A percentile compares a stretch with the other conserved stretches of the same genome.
Conservation (phyloP, 495 filamentous ascomycete species). For the Talaromyces thailandensis region DNA sequence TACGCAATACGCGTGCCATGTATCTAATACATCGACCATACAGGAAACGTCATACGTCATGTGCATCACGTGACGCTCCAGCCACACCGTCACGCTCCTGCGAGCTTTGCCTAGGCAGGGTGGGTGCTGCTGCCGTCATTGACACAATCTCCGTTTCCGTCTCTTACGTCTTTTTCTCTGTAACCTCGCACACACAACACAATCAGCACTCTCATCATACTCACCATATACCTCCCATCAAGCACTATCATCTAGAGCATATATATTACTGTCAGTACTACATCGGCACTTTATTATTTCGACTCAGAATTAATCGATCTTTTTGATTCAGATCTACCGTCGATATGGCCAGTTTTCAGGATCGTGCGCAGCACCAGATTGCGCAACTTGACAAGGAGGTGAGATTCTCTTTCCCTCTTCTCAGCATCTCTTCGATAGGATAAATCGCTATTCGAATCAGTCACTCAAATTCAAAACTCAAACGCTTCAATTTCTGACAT, state of each 20-base stretch:
- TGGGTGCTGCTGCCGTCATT: slow-evolving; percentile 6
- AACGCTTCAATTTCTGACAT: not conserved
- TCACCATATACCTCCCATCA: not conserved
- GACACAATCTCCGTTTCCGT: slow-evolving; percentile 1
- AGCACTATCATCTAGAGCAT: not conserved
- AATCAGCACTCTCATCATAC: not conserved
- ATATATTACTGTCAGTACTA: not conserved
- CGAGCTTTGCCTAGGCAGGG: not conserved
- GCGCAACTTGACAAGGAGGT: slow-evolving; percentile 97
- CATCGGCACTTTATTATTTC: not conserved
- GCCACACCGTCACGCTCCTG: not conserved
- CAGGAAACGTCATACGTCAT: slow-evolving; percentile 1
- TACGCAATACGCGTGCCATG: not conserved
- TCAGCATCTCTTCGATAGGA: not conserved
- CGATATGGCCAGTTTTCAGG: slow-evolving; percentile 71
- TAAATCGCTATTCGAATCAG: not conserved
- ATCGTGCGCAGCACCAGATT: slow-evolving; percentile 80
- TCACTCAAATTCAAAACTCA: not conserved
- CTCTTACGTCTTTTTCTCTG: not conserved
- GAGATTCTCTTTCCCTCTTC: slow-evolving; percentile 23
- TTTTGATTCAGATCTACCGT: not conserved
- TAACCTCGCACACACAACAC: slow-evolving; percentile 1
- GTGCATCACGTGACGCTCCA: slow-evolving; percentile 1
- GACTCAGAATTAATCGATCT: not conserved
- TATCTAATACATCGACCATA: not conserved